Evolutionary conservation across 768 basidiomycete genomes (phyloP).

Genomic region (Pleurotus sapidus): DNA sequence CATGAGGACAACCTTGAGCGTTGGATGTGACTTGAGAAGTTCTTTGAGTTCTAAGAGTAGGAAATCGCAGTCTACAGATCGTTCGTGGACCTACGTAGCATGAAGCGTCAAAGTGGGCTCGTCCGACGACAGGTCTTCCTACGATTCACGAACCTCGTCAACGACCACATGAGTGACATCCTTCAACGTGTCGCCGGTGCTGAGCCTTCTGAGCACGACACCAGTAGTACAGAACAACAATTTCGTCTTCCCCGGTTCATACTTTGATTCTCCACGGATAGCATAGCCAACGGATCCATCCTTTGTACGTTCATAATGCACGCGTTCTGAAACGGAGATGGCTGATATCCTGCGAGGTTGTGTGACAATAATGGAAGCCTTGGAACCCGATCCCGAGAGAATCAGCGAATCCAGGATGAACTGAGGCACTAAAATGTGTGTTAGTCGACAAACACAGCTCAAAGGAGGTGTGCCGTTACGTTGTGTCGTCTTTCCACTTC

Average conservation of each 20-base stretch:
- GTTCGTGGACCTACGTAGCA: constrained; percentile 76
- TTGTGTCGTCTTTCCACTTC: constrained; percentile 92
- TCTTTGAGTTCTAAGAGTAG: constrained; percentile 82
- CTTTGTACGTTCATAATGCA: constrained; percentile 74
- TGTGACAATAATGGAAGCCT: constrained; percentile 77
- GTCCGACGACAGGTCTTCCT: background rate
- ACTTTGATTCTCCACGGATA: constrained; percentile 83
- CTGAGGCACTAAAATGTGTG: constrained; percentile 62
- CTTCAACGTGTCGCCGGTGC: constrained; percentile 66
- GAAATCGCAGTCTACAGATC: constrained; percentile 89
- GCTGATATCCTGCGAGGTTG: constrained; percentile 91
- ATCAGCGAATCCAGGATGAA: constrained; percentile 88
- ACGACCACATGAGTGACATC: constrained; percentile 84
- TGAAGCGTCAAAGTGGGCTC: background rate
- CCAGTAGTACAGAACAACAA: constrained; percentile 93
- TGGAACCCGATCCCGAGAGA: constrained; percentile 50
- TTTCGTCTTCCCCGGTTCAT: constrained; percentile 56
- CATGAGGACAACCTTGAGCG: constrained; percentile 85
- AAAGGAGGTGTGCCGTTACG: constrained; percentile 33
- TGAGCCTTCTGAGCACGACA: constrained; percentile 79
- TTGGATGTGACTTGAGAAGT: constrained; percentile 58
- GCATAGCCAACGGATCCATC: constrained; percentile 85
- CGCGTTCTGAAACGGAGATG: constrained; percentile 83
- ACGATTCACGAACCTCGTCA: constrained; percentile 83
- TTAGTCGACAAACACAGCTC: background rate